Evolutionary conservation across 306 rosid genomes (phyloP), one percentile per base, ranked within the genome.

Genomic region (Senna tora): DNA sequence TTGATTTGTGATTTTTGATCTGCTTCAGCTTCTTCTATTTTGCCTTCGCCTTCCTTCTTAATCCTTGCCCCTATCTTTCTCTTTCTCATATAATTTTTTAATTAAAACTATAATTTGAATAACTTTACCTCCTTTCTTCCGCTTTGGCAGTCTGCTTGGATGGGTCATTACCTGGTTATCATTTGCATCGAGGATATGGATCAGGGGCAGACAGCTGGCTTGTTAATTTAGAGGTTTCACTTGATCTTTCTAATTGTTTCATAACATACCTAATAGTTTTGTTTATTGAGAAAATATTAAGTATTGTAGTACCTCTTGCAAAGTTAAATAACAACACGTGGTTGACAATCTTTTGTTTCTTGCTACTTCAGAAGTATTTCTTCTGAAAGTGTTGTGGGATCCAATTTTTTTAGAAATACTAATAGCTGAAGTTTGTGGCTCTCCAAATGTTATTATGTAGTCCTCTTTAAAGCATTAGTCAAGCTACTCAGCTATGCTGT

Each of bases 141-240:
- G 10, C 50, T 52, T 38, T 83, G 59, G 66, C 87, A 94, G 97
- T 94, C 8, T 94, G 99, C 84, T 79, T 85, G 88, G 99, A 94
- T 84, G 99, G 99, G 75, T 86, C 97, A 21, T 81, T 91, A 83
- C 99, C 97, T 0, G 99, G 91, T 33, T 94, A 89, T 79, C 97
- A 94, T 80, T 73, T 82, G 77, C 89, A 94, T 78, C 84, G 84
- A 17, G 99, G 99, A 73, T 82, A 69, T 62, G 99, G 99, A 49
- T 89, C 96, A 15, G 97, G 99, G 77, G 78, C 93, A 58, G 82
- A 88, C 61, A 89, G 85, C 68, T 94, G 99, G 99, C 89, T 94
- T 67, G 67, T 94, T 78, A 93, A 94, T 70, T 88, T 94, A 85
- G 99, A 94, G 99, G 99, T 94, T 64, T 78, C 34, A 74, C 62